These are phyloP conservation scores for Kodamaea ohmeri DNA, from an alignment of 1,139 yeast genomes.

Conservation along the genomic window DNA sequence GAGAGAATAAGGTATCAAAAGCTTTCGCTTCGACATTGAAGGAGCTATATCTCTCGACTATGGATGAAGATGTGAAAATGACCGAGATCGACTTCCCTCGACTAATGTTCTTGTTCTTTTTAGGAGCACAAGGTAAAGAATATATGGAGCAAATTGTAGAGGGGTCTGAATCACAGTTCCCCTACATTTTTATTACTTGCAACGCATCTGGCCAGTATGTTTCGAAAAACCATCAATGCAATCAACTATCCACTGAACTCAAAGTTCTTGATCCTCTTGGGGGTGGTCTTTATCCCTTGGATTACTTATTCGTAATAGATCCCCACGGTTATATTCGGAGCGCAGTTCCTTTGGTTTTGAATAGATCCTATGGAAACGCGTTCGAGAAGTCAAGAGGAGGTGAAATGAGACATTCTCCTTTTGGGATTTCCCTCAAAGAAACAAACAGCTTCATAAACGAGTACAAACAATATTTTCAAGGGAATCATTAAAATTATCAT, in stretches of 20 bases:
- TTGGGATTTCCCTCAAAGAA: conserved; percentile 20
- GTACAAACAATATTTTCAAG: conserved; percentile 16
- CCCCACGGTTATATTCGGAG: conserved; percentile 22
- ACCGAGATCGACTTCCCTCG: background rate
- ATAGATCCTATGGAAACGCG: conserved; percentile 5
- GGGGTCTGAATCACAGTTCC: conserved; percentile 7
- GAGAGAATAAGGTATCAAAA: background rate
- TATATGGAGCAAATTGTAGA: conserved; percentile 14
- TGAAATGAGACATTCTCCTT: conserved; percentile 10
- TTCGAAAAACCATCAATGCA: conserved; percentile 16
- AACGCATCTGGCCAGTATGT: conserved; percentile 5
- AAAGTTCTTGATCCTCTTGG: conserved; percentile 47
- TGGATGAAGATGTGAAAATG: background rate
- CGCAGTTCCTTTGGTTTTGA: conserved; percentile 21
- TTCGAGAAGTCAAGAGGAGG: conserved; percentile 7
- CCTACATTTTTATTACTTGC: conserved; percentile 14
- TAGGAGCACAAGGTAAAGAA: conserved; percentile 24
- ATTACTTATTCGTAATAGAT: conserved; percentile 37
- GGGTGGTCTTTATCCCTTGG: conserved; percentile 50
- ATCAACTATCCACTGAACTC: conserved; percentile 25
- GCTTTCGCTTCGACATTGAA: background rate
- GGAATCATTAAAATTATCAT: background rate
- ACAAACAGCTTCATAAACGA: conserved; percentile 24
- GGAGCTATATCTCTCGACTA: background rate
- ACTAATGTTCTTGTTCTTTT: conserved; percentile 15